These are phyloP conservation scores for Penicillium macrosclerotiorum DNA, from an alignment of 495 filamentous ascomycete species.

Conservation along the genomic window DNA sequence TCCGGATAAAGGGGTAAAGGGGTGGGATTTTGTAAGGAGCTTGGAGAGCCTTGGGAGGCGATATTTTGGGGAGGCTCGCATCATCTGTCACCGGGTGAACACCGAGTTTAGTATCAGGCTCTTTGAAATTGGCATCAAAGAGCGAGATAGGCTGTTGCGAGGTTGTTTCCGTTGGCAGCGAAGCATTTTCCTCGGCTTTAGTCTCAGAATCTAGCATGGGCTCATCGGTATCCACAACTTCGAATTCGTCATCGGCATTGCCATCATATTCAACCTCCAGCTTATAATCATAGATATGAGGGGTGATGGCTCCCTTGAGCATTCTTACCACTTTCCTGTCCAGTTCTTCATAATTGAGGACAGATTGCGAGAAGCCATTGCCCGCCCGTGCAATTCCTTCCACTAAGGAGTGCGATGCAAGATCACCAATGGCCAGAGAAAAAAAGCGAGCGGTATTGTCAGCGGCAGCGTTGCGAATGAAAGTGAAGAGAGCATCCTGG, in stretches of 20 bases:
- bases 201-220: constrained; percentile 1
- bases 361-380: constrained; percentile 64
- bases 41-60: constrained; percentile 56
- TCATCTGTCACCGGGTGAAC: constrained; percentile 26
- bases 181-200: constrained; percentile 1
- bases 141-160: constrained; percentile 52
- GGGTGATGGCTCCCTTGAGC: constrained; percentile 64
- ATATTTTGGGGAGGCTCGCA: constrained; percentile 45
- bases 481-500: constrained; percentile 52
- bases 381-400: constrained; percentile 66
- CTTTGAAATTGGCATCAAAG: constrained; percentile 45
- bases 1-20: constrained; percentile 62
- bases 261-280: constrained; percentile 58
- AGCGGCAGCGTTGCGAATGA: constrained; percentile 36
- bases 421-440: constrained; percentile 61
- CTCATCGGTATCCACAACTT: constrained; percentile 52
- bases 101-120: constrained; percentile 31
- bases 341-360: constrained; percentile 55
- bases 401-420: constrained; percentile 61
- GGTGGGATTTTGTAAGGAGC: constrained; percentile 60
- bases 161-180: background rate
- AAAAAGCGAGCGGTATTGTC: constrained; percentile 61
- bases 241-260: constrained; percentile 50
- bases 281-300: constrained; percentile 58
- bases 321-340: constrained; percentile 66